These are phyloP conservation scores for Allium sativum DNA, from an alignment of 106 monocot species.

Conservation along the genomic window DNA sequence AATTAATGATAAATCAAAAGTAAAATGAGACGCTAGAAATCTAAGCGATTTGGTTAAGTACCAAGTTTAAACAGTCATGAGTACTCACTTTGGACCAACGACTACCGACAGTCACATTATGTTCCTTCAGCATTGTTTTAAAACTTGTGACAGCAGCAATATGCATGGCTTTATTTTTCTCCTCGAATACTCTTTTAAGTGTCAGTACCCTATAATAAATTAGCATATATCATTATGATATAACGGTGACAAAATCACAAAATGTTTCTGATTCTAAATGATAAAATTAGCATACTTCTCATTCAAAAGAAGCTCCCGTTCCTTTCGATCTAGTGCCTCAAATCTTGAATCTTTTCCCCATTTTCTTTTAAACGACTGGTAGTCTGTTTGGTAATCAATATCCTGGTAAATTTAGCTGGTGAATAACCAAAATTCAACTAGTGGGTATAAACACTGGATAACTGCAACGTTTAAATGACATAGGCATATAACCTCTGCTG, in stretches of 20 bases:
- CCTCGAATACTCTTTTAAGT: conserved; percentile 58
- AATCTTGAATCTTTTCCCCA: conserved; percentile 86
- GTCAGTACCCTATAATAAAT: conserved; percentile 33
- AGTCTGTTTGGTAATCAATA: conserved; percentile 62
- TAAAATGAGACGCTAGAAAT: no score
- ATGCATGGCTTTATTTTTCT: conserved; percentile 50
- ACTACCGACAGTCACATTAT: conserved; percentile 43
- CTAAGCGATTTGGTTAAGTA: no score
- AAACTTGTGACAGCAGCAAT: conserved; percentile 38
- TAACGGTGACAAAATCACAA: background rate
- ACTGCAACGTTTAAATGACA: background rate
- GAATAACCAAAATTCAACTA: background rate
- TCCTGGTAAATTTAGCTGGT: conserved; percentile 33
- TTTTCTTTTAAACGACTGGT: conserved; percentile 78
- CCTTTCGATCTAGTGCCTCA: conserved; percentile 78
- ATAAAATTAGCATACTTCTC: conserved; percentile 47
- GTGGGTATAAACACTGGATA: no score
- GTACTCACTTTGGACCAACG: conserved; percentile 82
- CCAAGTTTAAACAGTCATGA: no score
- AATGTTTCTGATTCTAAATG: no score
- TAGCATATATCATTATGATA: no score
- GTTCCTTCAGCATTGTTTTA: conserved; percentile 75
- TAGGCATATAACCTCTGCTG: conserved; percentile 58
- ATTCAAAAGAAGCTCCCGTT: conserved; percentile 66
- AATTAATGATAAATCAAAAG: no score